Base-by-base conservation (phyloP, 345 rosid genomes). In the Hibiscus syriacus region DNA sequence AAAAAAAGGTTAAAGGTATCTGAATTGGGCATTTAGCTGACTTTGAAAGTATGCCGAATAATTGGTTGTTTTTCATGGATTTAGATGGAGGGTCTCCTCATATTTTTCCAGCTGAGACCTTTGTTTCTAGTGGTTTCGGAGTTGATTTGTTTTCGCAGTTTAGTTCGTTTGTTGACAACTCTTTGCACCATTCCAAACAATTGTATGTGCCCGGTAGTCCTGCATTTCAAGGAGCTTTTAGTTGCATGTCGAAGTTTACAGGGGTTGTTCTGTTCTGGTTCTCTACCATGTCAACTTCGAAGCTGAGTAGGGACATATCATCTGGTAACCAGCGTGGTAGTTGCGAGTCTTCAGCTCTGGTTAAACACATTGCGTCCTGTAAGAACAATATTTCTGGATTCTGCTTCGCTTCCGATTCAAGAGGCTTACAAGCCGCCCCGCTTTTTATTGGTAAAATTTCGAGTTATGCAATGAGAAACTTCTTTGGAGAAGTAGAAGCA, bases 401-500 rank as follows among this genome's bases (percentile, higher is more conserved):
- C 59, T 69, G 32, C 12, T 74, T 84, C 26, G 41, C 55, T 43
- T 57, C 71, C 41, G 64, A 55, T 65, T 73, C 81, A 7, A 78
- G 69, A 48, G 73, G 78, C 27, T 68, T 71, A 45, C 54, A 66
- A 63, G 70, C 57, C 32, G 68, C 69, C 36, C 81, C 84, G 2
- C 74, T 67, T 38, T 62, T 58, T 55, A 85, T 86, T 55, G 73
- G 77, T 16, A 84, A 75, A 69, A 70, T 86, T 38, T 74, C 88
- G 3, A 81, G 80, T 71, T 82, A 78, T 25, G 55, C 79, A 46
- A 58, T 81, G 77, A 88, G 70, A 72, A 74, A 70, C 45, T 75
- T 90, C 27, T 55, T 76, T 49, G 77, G 84, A 77, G 91, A 89
- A 83, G 86, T 80, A 39, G 90, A 82, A 80, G 73, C 73, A 66